Evolutionary conservation across 345 rosid species (phyloP).

Genomic region (Cardiospermum halicacabum): DNA sequence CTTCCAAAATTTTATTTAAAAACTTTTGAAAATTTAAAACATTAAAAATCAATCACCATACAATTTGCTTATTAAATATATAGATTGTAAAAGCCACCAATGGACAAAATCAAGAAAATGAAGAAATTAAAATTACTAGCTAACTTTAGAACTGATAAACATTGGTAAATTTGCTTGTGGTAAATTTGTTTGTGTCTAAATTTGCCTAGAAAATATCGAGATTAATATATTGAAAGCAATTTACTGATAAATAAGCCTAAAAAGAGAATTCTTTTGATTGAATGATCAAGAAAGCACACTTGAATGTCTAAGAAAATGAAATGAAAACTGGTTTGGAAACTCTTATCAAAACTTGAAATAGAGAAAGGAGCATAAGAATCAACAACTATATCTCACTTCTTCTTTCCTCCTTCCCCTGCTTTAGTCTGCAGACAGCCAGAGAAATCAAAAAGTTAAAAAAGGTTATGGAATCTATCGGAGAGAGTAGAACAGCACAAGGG

Average conservation of each 20-base stretch:
- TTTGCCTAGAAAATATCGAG: too few relatives aligned
- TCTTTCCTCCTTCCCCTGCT: slow-evolving; percentile 19
- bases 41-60: too few relatives aligned
- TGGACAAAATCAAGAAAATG: too few relatives aligned
- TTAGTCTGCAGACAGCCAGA: not conserved
- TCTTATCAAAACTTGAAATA: not conserved
- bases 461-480: not conserved
- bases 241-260: not conserved
- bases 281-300: not conserved
- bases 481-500: not conserved
- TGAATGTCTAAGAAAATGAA: not conserved
- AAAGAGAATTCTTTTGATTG: not conserved
- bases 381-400: not conserved
- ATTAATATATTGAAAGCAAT: not conserved
- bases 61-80: too few relatives aligned
- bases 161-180: too few relatives aligned
- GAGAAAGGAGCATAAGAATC: not conserved
- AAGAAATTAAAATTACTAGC: too few relatives aligned
- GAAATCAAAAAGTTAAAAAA: not conserved
- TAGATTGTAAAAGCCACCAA: too few relatives aligned
- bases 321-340: not conserved
- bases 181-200: too few relatives aligned
- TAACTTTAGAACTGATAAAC: too few relatives aligned
- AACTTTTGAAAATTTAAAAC: too few relatives aligned
- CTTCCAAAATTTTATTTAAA: too few relatives aligned